Percentiles rank a stretch among this genome's conserved stretches.
These are phyloP conservation scores for Podospora tetraspora DNA, from an alignment of 495 filamentous ascomycete genomes.

Conservation along the genomic window DNA sequence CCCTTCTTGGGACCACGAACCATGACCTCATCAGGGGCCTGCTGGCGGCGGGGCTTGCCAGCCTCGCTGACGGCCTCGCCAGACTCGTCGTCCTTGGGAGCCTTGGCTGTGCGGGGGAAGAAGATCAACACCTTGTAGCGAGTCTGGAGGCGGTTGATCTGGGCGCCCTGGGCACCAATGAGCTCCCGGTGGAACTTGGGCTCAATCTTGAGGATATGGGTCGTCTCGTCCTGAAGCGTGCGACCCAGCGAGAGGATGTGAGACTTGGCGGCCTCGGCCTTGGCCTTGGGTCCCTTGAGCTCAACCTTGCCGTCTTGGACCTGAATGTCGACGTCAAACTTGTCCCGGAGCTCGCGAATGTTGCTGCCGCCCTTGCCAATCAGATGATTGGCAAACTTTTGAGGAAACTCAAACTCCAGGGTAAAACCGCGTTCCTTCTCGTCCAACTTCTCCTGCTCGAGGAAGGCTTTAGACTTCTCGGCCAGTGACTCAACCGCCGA, in stretches of 20 bases:
- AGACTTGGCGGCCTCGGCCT: slow-evolving; percentile 72
- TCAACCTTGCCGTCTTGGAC: slow-evolving; percentile 67
- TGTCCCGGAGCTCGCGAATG: slow-evolving; percentile 90
- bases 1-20: slow-evolving; percentile 87
- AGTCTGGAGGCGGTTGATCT: slow-evolving; percentile 86
- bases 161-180: slow-evolving; percentile 81
- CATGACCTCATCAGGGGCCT: slow-evolving; percentile 82
- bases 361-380: slow-evolving; percentile 91
- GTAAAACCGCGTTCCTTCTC: slow-evolving; percentile 84
- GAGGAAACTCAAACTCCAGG: slow-evolving; percentile 82
- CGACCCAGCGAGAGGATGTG: slow-evolving; percentile 71
- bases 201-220: slow-evolving; percentile 78
- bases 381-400: slow-evolving; percentile 87
- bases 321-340: slow-evolving; percentile 96
- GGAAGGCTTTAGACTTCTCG: slow-evolving; percentile 65
- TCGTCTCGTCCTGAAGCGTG: slow-evolving; percentile 81
- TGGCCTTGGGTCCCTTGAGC: slow-evolving; percentile 55
- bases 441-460: slow-evolving; percentile 78
- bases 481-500: slow-evolving; percentile 63
- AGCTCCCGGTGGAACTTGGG: slow-evolving; percentile 82
- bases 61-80: slow-evolving; percentile 66
- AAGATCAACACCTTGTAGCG: slow-evolving; percentile 90
- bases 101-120: slow-evolving; percentile 70
- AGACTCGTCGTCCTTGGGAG: slow-evolving; percentile 61
- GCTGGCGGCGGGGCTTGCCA: slow-evolving; percentile 63